Conservation (phyloP, 2,329 filamentous ascomycete genomes). For the Phaeosphaeriaceae sp. region DNA sequence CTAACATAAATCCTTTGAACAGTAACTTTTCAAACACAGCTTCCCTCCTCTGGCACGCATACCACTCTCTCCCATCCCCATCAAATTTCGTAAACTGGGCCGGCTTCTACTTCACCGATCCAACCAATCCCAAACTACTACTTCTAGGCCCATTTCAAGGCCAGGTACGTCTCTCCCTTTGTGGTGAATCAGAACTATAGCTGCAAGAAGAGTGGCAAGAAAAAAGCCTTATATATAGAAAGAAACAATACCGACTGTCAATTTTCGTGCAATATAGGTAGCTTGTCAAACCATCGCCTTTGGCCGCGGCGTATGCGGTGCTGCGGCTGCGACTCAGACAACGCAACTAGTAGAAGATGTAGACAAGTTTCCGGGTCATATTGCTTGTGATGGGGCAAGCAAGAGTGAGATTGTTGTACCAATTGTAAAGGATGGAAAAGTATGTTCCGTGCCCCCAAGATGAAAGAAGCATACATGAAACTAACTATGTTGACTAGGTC, state of each 20-base stretch:
- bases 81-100: slow-evolving; percentile 78
- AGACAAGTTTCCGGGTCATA: slow-evolving; percentile 77
- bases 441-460: too few relatives aligned
- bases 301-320: slow-evolving; percentile 76
- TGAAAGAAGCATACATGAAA: slow-evolving; percentile 17
- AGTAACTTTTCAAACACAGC: slow-evolving; percentile 76
- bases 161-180: slow-evolving; percentile 3
- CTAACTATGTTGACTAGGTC: slow-evolving; percentile 32
- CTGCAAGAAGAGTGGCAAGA: too few relatives aligned
- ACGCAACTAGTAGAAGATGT: slow-evolving; percentile 75
- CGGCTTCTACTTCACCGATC: slow-evolving; percentile 59
- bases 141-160: slow-evolving; percentile 83
- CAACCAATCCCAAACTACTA: slow-evolving; percentile 58
- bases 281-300: slow-evolving; percentile 81
- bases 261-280: slow-evolving; percentile 53
- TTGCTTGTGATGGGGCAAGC: slow-evolving; percentile 78
- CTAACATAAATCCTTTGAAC: not conserved
- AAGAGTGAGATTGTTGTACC: slow-evolving; percentile 85
- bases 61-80: slow-evolving; percentile 72
- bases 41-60: slow-evolving; percentile 79
- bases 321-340: slow-evolving; percentile 64
- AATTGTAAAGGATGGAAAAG: slow-evolving; percentile 61
- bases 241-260: too few relatives aligned
- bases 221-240: too few relatives aligned
- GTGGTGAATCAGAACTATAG: too few relatives aligned